These are phyloP conservation scores for Phalaenopsis hybrid DNA, from an alignment of 116 monocot species.

Conservation along the genomic window DNA sequence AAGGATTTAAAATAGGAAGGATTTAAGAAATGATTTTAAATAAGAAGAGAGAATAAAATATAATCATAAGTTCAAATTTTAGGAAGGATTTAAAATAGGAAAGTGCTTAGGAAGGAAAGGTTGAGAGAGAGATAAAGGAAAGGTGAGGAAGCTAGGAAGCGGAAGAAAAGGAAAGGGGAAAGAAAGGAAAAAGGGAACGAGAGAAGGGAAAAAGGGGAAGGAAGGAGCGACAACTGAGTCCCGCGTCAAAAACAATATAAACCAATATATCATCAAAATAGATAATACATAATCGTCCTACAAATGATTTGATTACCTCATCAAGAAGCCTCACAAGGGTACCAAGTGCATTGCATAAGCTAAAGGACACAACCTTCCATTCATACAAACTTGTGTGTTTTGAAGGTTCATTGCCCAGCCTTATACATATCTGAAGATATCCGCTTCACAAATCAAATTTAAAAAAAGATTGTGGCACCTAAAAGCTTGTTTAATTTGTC, in stretches of 20 bases:
- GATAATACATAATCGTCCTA: not conserved
- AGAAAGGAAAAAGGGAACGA: too few species aligned
- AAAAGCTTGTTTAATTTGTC: not conserved
- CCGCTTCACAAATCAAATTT: constrained; percentile 1
- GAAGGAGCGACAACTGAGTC: too few species aligned
- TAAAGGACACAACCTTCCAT: not conserved
- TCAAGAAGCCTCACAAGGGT: not conserved
- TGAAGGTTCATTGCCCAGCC: not conserved
- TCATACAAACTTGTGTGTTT: not conserved
- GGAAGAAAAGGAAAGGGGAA: too few species aligned
- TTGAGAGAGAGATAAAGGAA: too few species aligned
- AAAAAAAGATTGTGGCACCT: not conserved
- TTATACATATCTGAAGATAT: not conserved
- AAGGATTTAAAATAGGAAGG: too few species aligned
- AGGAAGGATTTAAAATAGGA: too few species aligned
- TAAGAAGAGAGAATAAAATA: too few species aligned
- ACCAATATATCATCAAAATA: not conserved
- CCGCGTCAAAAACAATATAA: not conserved
- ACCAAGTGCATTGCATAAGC: not conserved
- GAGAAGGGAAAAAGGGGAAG: too few species aligned
- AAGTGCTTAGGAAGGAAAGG: too few species aligned
- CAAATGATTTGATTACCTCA: not conserved
- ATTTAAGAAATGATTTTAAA: too few species aligned
- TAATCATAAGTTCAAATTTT: too few species aligned
- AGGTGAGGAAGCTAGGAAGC: too few species aligned